Evolutionary conservation across 306 rosid genomes (phyloP).

Genomic region (Delonix regia): DNA sequence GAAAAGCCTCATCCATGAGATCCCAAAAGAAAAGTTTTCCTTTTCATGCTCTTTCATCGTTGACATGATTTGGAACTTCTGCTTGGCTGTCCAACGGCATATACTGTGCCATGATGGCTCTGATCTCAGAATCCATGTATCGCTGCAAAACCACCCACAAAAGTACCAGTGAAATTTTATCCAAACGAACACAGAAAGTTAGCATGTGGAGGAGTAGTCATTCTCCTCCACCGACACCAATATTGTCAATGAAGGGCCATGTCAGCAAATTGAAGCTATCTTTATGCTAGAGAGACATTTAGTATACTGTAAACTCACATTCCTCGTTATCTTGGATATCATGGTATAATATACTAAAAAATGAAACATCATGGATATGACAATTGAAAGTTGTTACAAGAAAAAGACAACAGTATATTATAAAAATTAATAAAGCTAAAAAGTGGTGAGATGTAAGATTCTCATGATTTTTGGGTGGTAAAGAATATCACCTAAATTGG

Average conservation of each 20-base stretch:
- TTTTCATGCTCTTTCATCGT: conserved; percentile 63
- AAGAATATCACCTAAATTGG: not conserved
- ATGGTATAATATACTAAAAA: no score
- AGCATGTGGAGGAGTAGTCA: not conserved
- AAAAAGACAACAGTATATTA: not conserved
- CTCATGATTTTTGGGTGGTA: not conserved
- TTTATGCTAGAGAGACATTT: not conserved
- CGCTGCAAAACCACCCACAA: conserved; percentile 62
- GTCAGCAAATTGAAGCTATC: not conserved
- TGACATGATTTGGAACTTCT: conserved; percentile 72
- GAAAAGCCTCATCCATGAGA: conserved; percentile 42
- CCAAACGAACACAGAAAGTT: not conserved
- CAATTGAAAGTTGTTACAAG: no score
- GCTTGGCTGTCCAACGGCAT: conserved; percentile 98
- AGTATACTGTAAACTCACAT: not conserved
- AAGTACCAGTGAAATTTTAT: conserved; percentile 17
- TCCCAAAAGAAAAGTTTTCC: conserved; percentile 11
- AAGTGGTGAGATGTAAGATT: not conserved
- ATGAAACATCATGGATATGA: no score
- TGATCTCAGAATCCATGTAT: conserved; percentile 97
- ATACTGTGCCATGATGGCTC: conserved; percentile 99
- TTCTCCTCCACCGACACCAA: not conserved
- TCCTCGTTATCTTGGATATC: no score
- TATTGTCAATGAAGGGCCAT: not conserved
- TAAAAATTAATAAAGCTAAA: not conserved